Percentiles rank a stretch among this genome's conserved stretches.
Evolutionary conservation across 495 filamentous ascomycete genomes (phyloP).

Genomic region (Trichoderma asperelloides): DNA sequence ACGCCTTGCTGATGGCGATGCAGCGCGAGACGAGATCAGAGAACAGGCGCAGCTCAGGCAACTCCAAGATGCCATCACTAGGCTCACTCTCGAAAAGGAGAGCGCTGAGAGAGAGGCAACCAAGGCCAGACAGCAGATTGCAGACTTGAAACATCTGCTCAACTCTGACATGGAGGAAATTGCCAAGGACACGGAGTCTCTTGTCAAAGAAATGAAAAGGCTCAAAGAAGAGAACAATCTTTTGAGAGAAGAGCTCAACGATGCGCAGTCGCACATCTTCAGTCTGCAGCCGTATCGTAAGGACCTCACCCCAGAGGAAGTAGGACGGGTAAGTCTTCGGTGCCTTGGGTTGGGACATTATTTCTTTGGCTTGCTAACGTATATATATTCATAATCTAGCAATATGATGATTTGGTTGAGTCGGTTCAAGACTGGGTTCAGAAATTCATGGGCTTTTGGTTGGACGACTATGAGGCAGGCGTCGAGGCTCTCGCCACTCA

Average conservation of each 20-base stretch:
- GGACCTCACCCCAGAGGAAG: constrained; percentile 21
- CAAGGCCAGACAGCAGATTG: not conserved
- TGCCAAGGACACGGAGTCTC: not conserved
- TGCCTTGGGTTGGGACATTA: not conserved
- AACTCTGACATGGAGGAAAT: constrained; percentile 2
- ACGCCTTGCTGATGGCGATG: not conserved
- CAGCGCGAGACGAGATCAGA: not conserved
- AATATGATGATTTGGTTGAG: constrained; percentile 20
- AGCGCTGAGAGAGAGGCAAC: not conserved
- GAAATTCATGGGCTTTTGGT: constrained; percentile 18
- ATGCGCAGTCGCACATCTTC: constrained; percentile 26
- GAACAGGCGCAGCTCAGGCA: not conserved
- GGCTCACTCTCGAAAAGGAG: not conserved
- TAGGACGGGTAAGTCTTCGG: constrained; percentile 16
- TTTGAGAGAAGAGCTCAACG: constrained; percentile 17
- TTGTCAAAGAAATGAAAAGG: not conserved
- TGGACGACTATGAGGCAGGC: constrained; percentile 15
- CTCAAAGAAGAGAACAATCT: constrained; percentile 13
- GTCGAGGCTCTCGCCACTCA: constrained; percentile 10
- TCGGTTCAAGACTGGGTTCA: constrained; percentile 19
- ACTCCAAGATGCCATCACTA: not conserved
- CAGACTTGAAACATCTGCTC: constrained; percentile 4
- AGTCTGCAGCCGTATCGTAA: constrained; percentile 25
- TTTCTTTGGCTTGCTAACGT: not conserved
- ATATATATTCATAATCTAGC: constrained; percentile 14